Percentiles rank a stretch among this genome's conserved stretches.
These are phyloP conservation scores for Phytophthora sp. DNA, from an alignment of 352 stramenopile genomes.

Conservation along the genomic window DNA sequence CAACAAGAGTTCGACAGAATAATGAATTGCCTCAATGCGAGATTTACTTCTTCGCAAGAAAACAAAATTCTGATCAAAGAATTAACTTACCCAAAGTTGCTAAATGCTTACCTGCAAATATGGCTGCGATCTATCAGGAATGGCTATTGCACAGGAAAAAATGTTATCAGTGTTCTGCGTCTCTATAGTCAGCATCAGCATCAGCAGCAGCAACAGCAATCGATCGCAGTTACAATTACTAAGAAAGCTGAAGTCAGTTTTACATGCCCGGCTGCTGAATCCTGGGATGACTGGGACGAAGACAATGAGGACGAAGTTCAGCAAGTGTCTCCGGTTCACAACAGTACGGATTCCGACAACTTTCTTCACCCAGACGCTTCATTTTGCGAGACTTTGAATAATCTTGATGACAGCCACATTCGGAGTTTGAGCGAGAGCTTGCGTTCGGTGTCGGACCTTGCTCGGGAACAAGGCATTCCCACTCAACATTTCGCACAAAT, in stretches of 20 bases:
- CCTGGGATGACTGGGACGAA: slow-evolving; percentile 58
- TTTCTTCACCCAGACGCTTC: not conserved
- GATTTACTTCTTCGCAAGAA: not conserved
- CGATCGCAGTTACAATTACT: slow-evolving; percentile 1
- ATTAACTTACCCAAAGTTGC: slow-evolving; percentile 3
- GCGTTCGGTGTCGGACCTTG: not conserved
- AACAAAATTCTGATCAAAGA: slow-evolving; percentile 6
- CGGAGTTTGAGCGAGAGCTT: not conserved
- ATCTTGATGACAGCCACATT: slow-evolving; percentile 3
- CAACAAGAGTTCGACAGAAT: slow-evolving; percentile 8
- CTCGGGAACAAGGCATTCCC: not conserved
- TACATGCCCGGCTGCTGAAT: not conserved
- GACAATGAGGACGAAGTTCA: slow-evolving; percentile 32
- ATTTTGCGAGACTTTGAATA: slow-evolving; percentile 18
- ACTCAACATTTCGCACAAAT: slow-evolving; percentile 17
- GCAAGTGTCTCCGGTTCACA: slow-evolving; percentile 13
- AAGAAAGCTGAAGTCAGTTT: not conserved
- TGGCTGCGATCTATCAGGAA: slow-evolving; percentile 14
- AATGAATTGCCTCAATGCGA: slow-evolving; percentile 3
- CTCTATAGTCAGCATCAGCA: slow-evolving; percentile 25
- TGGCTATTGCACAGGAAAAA: not conserved
- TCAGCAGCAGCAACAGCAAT: slow-evolving; percentile 17
- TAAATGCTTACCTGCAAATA: slow-evolving; percentile 32
- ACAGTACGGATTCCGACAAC: not conserved
- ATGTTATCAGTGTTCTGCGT: not conserved